Percentiles rank a stretch among this genome's conserved stretches.
These are phyloP conservation scores for Graphium sp. DNA, from an alignment of 2,329 filamentous ascomycete species.

Conservation along the genomic window DNA sequence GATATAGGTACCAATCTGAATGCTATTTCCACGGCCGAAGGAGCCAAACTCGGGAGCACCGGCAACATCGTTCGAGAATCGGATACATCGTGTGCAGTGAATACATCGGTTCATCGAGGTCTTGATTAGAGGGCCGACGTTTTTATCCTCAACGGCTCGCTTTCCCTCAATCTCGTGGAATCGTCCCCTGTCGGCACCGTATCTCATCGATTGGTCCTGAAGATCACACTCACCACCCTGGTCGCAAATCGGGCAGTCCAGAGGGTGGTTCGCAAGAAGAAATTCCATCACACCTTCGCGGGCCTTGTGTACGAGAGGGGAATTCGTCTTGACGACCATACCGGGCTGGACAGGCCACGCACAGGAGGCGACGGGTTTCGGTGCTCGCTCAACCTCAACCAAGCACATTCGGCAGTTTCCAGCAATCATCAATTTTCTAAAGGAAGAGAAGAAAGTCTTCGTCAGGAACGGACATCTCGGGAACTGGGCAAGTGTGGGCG, in stretches of 20 bases:
- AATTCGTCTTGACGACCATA: slow-evolving; percentile 99
- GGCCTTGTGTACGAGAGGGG: slow-evolving; percentile 89
- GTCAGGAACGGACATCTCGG: slow-evolving; percentile 17
- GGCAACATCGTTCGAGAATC: slow-evolving; percentile 94
- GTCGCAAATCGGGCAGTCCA: slow-evolving; percentile 96
- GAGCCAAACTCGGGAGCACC: slow-evolving; percentile 92
- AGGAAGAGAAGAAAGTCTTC: slow-evolving; percentile 10
- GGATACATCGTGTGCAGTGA: slow-evolving; percentile 94
- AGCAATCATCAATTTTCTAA: slow-evolving; percentile 92
- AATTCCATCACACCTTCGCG: slow-evolving; percentile 99
- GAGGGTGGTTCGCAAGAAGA: slow-evolving; percentile 83
- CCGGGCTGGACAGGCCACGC: slow-evolving; percentile 97
- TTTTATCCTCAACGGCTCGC: slow-evolving; percentile 97
- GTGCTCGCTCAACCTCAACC: slow-evolving; percentile 90
- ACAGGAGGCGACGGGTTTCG: slow-evolving; percentile 95
- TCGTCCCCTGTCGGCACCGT: slow-evolving; percentile 85
- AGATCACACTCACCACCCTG: slow-evolving; percentile 98
- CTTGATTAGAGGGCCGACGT: slow-evolving; percentile 95
- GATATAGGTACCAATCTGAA: slow-evolving; percentile 96
- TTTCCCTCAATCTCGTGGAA: slow-evolving; percentile 95
- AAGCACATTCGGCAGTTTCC: slow-evolving; percentile 99
- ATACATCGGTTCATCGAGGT: slow-evolving; percentile 99
- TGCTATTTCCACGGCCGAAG: slow-evolving; percentile 85
- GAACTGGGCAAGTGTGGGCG: background rate
- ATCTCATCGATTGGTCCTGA: slow-evolving; percentile 98